Conservation (phyloP, 257 asterid genomes). For the Solanum tacnaense region DNA sequence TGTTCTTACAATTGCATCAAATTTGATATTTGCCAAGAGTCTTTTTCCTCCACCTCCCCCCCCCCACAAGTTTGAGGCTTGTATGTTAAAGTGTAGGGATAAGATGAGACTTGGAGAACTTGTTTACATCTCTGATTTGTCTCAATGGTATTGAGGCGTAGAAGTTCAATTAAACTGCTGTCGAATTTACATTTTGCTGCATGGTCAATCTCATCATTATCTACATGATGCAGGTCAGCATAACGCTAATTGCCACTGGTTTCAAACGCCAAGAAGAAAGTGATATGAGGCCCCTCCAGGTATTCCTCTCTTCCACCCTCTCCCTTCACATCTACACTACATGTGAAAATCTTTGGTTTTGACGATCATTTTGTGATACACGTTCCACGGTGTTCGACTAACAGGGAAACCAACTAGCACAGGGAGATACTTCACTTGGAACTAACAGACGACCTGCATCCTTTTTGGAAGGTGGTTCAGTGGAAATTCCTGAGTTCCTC, state of each 20-base stretch:
- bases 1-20: neutral
- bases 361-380: neutral
- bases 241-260: slow-evolving; percentile 91
- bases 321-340: neutral
- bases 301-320: slow-evolving; percentile 7
- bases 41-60: no score
- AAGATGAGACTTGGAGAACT: neutral
- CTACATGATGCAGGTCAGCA: slow-evolving; percentile 54
- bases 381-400: neutral
- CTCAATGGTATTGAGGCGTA: neutral
- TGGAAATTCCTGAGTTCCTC: slow-evolving; percentile 84
- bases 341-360: neutral
- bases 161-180: neutral
- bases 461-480: slow-evolving; percentile 56
- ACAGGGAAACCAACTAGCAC: slow-evolving; percentile 58
- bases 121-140: neutral
- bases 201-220: neutral
- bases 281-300: slow-evolving; percentile 65
- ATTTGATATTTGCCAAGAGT: neutral
- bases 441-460: slow-evolving; percentile 55
- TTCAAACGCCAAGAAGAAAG: slow-evolving; percentile 93
- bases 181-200: neutral
- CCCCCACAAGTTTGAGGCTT: neutral
- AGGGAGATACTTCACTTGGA: slow-evolving; percentile 50
- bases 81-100: neutral